Conservation (phyloP, 306 rosid species). For the Trifolium subterraneum region DNA sequence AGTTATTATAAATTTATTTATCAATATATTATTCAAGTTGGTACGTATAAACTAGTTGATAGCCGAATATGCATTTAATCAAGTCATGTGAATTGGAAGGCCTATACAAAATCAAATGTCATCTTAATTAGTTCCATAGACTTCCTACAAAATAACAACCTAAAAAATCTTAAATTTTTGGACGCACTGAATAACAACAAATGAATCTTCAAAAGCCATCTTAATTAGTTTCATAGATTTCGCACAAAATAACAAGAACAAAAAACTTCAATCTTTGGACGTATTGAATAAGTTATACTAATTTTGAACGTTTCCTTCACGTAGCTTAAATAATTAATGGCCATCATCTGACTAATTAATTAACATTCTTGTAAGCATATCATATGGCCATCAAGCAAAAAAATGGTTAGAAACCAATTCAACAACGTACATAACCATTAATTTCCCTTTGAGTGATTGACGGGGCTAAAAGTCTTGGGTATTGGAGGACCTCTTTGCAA, state of each 20-base stretch:
- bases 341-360: neutral
- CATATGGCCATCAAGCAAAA: neutral
- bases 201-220: neutral
- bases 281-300: neutral
- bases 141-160: neutral
- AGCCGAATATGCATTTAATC: too few relatives aligned
- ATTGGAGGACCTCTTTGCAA: neutral
- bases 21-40: too few relatives aligned
- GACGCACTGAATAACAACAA: neutral
- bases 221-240: neutral
- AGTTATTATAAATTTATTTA: too few relatives aligned
- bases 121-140: neutral
- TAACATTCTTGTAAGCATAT: neutral
- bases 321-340: neutral
- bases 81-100: too few relatives aligned
- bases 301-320: neutral
- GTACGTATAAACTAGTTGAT: too few relatives aligned
- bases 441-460: conserved; percentile 25
- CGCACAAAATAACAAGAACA: neutral
- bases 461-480: conserved; percentile 26
- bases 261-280: neutral
- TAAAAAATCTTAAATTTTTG: neutral
- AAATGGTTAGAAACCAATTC: neutral
- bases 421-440: neutral
- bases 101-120: neutral